phyloP scores from a whole-genome alignment of 139 green algal species.

The Chlamydomonas applanata region DNA sequence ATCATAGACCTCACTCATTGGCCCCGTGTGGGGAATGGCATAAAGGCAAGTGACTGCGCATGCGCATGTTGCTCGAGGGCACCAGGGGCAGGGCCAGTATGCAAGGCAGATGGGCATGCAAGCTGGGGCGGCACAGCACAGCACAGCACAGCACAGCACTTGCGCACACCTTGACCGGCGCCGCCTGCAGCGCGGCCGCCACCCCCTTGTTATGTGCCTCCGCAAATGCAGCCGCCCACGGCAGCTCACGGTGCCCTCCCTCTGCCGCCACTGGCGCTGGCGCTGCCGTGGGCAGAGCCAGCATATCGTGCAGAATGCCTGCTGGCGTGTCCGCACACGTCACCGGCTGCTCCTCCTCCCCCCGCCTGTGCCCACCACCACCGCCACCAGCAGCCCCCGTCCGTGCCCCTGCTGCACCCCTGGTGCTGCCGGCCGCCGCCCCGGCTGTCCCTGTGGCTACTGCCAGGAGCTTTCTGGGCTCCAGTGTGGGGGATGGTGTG shows the following conservation, averaged over 20 bases:
- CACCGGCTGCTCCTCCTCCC: background rate
- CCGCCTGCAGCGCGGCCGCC: constrained; percentile 8
- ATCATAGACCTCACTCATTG: background rate
- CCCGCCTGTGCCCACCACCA: too few species aligned
- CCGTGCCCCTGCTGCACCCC: background rate
- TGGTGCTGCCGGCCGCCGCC: too few species aligned
- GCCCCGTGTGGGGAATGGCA: background rate
- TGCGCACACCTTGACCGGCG: constrained; percentile 8
- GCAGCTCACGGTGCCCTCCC: background rate
- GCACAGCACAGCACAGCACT: too few species aligned
- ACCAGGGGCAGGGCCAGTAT: background rate
- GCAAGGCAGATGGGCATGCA: too few species aligned
- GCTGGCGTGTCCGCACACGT: constrained; percentile 10
- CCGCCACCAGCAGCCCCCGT: too few species aligned
- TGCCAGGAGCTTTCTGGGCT: constrained; percentile 3
- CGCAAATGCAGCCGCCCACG: background rate
- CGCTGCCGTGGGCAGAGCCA: constrained; percentile 15
- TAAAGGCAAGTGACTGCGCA: background rate
- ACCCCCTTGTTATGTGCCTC: constrained; percentile 22
- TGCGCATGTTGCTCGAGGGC: background rate
- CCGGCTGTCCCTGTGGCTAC: too few species aligned
- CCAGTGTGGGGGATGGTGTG: constrained; percentile 13
- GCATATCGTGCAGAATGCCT: constrained; percentile 14
- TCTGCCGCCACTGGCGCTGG: background rate
- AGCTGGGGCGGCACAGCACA: too few species aligned